Percentiles rank a stretch among this genome's conserved stretches.
phyloP scores from a whole-genome alignment of 345 rosid species.

The Erodium maritimum region DNA sequence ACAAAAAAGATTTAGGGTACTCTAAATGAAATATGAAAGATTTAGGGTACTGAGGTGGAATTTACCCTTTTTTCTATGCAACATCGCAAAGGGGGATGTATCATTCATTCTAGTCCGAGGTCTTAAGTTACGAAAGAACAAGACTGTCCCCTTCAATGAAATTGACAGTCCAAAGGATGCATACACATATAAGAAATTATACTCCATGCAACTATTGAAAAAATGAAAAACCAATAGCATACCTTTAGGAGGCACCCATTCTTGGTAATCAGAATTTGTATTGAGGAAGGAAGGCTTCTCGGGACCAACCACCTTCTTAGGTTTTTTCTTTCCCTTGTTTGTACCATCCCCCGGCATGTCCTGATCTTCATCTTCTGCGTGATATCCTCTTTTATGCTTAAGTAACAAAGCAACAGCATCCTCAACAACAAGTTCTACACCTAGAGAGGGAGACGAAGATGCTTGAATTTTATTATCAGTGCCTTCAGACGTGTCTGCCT shows the following conservation, averaged over 20 bases:
- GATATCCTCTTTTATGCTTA: slow-evolving; percentile 68
- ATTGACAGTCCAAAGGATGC: no score
- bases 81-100: no score
- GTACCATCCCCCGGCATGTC: slow-evolving; percentile 17
- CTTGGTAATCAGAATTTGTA: slow-evolving; percentile 34
- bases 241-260: slow-evolving; percentile 98
- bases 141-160: no score
- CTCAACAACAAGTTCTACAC: slow-evolving; percentile 47
- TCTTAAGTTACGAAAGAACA: not conserved
- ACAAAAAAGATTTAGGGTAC: no score
- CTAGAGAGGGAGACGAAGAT: slow-evolving; percentile 26
- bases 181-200: not conserved
- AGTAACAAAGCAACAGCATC: slow-evolving; percentile 82
- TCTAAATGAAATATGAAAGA: no score
- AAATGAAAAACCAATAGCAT: slow-evolving; percentile 6
- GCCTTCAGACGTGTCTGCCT: slow-evolving; percentile 26
- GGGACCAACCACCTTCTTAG: slow-evolving; percentile 55
- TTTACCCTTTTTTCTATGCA: no score
- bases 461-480: slow-evolving; percentile 17
- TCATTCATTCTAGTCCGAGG: not conserved
- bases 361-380: slow-evolving; percentile 29
- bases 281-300: slow-evolving; percentile 67
- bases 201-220: not conserved
- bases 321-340: slow-evolving; percentile 31
- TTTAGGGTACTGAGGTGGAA: no score